Base-by-base conservation (phyloP, 371 early-diverging fungal species). In the Amoeboaphelidium protococcarum region DNA sequence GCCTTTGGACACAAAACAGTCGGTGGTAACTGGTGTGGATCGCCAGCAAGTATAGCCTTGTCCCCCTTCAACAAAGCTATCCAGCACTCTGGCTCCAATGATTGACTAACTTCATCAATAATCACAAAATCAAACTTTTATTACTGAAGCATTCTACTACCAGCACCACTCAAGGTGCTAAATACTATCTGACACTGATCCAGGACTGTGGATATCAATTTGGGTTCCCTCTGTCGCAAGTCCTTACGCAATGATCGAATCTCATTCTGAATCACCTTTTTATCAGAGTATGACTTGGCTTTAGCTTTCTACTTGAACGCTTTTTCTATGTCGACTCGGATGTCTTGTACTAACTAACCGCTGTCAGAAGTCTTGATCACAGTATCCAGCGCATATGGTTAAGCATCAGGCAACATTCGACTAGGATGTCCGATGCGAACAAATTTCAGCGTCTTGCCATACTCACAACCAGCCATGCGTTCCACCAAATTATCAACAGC, bases 41-140 rank as follows among this genome's bases (percentile, higher is more conserved):
- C 97, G 4, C 97, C 97, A 21, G 88, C 91, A 20, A 96, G 60
- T 40, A 96, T 73, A 1, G 88, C 69, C 45, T 72, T 75, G 25
- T 73, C 69, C 1, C 74, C 77, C 54, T 78, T 80, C 25, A 71
- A 55, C 16, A 82, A 65, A 0, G 87, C 83, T 43, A 92, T 78
- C 85, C 86, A 91, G 53, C 82, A 80, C 66, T 91, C 92, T 1
- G 63, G 54, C 44, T 63, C 66, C 37, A 61, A 42, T 41, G 65
- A 52, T 55, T 92, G 92, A 3, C 83, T 78, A 0, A 82, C 81
- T 61, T 92, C 95, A 55, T 95, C 98, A 51, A 97, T 85, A 25
- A 97, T 65, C 0, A 88, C 78, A 0, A 75, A 74, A 58, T 92
- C 94, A 64, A 87, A 95, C 40, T 73, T 63, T 31, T 69, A 56